A percentile compares a stretch with the other conserved stretches of the same genome.
Conservation (phyloP, 1,139 yeast genomes). For the Scheffersomyces insectosa region DNA sequence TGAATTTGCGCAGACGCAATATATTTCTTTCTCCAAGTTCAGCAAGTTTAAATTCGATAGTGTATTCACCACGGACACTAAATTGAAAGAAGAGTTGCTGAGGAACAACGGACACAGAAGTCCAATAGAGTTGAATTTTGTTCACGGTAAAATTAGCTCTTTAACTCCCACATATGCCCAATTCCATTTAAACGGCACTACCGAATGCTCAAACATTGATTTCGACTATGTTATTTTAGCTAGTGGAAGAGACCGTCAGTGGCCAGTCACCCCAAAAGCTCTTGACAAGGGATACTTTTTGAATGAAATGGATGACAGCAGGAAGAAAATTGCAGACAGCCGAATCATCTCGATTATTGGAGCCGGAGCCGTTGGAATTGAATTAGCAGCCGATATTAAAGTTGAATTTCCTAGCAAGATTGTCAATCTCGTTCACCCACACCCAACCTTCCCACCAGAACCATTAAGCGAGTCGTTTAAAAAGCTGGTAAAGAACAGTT, state of each 20-base stretch:
- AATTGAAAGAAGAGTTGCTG: slow-evolving; percentile 13
- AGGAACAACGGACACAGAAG: slow-evolving; percentile 8
- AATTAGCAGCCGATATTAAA: slow-evolving; percentile 49
- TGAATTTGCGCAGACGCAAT: slow-evolving; percentile 48
- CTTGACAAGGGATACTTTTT: slow-evolving; percentile 26
- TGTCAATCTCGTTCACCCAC: slow-evolving; percentile 44
- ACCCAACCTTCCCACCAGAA: slow-evolving; percentile 41
- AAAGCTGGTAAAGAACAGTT: slow-evolving; percentile 23
- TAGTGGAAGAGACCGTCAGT: slow-evolving; percentile 50
- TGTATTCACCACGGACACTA: slow-evolving; percentile 22
- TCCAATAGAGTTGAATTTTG: slow-evolving; percentile 25
- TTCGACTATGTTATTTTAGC: slow-evolving; percentile 54
- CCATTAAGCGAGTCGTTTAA: slow-evolving; percentile 36
- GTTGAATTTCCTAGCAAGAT: slow-evolving; percentile 32
- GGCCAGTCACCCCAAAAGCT: slow-evolving; percentile 56
- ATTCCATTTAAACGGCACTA: slow-evolving; percentile 18
- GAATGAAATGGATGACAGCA: slow-evolving; percentile 36
- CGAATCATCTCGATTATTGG: slow-evolving; percentile 40
- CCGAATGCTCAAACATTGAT: slow-evolving; percentile 24
- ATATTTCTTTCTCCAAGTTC: slow-evolving; percentile 31
- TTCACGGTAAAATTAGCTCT: slow-evolving; percentile 41
- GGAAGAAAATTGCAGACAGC: slow-evolving; percentile 20
- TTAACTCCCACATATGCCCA: slow-evolving; percentile 28
- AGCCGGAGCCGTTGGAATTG: slow-evolving; percentile 55
- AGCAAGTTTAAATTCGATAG: slow-evolving; percentile 31